These are phyloP conservation scores for Amylocystis lapponica DNA, from an alignment of 768 basidiomycete species.

Conservation along the genomic window DNA sequence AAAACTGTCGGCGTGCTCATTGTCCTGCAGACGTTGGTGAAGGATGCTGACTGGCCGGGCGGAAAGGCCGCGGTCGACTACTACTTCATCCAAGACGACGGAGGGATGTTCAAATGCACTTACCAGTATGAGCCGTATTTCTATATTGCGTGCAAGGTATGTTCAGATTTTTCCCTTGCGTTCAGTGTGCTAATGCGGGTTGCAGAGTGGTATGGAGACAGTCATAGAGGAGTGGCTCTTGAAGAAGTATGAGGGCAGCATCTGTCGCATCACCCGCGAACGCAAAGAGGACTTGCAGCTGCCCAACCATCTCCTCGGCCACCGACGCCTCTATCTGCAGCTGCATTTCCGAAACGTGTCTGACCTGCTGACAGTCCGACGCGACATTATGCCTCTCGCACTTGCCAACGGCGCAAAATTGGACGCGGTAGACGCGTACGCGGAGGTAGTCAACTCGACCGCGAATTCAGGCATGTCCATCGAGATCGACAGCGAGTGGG, in stretches of 20 bases:
- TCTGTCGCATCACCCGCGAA: slow-evolving; percentile 72
- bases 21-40: slow-evolving; percentile 64
- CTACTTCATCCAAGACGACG: slow-evolving; percentile 97
- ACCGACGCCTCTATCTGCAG: slow-evolving; percentile 82
- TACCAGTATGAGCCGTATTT: slow-evolving; percentile 94
- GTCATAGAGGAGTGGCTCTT: slow-evolving; percentile 93
- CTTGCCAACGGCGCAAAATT: slow-evolving; percentile 88
- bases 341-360: slow-evolving; percentile 91
- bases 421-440: slow-evolving; percentile 94
- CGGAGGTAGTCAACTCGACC: slow-evolving; percentile 86
- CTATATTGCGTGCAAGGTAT: slow-evolving; percentile 84
- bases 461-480: slow-evolving; percentile 60
- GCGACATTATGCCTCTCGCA: slow-evolving; percentile 87
- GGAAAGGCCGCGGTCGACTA: slow-evolving; percentile 92
- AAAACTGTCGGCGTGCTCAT: not conserved
- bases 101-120: slow-evolving; percentile 93
- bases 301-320: slow-evolving; percentile 97
- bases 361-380: slow-evolving; percentile 81
- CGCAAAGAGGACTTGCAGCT: slow-evolving; percentile 91
- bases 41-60: slow-evolving; percentile 77
- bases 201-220: slow-evolving; percentile 77
- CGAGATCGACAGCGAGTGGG: slow-evolving; percentile 62
- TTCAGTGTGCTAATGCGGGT: not conserved
- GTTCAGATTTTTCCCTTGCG: slow-evolving; percentile 15
- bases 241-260: slow-evolving; percentile 87